Percentiles rank a stretch among this genome's conserved stretches.
These are phyloP conservation scores for Russula abietina DNA, from an alignment of 768 basidiomycete species.

Conservation along the genomic window DNA sequence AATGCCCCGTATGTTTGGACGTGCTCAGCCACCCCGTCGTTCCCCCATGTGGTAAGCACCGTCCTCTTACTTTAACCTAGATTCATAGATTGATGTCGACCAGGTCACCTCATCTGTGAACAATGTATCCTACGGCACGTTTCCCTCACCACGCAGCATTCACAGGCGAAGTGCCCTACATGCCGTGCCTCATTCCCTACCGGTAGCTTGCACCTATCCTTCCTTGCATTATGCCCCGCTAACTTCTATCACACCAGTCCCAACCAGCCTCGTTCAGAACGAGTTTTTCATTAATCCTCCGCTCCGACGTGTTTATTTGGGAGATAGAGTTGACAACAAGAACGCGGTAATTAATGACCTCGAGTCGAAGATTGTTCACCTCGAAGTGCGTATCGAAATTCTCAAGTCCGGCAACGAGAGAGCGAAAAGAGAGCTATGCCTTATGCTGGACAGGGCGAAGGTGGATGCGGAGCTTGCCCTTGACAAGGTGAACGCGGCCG, in stretches of 20 bases:
- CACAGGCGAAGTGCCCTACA: conserved; percentile 16
- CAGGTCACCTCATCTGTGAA: conserved; percentile 21
- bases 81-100: neutral
- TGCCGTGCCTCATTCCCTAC: conserved; percentile 18
- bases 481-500: no score
- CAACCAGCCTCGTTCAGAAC: conserved; percentile 10
- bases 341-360: neutral
- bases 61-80: no score
- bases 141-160: neutral
- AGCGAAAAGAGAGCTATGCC: neutral
- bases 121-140: conserved; percentile 8
- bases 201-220: neutral
- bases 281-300: conserved; percentile 17
- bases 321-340: neutral
- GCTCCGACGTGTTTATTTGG: conserved; percentile 19
- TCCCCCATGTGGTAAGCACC: conserved; percentile 20
- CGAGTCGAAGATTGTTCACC: neutral
- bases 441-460: neutral
- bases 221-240: neutral
- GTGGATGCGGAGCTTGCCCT: no score
- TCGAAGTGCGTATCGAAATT: neutral
- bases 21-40: conserved; percentile 9
- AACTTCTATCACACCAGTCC: conserved; percentile 5
- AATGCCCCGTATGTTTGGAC: conserved; percentile 23
- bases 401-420: conserved; percentile 17